Evolutionary conservation across 768 basidiomycete genomes (phyloP).

Genomic region (Pisolithus orientalis): DNA sequence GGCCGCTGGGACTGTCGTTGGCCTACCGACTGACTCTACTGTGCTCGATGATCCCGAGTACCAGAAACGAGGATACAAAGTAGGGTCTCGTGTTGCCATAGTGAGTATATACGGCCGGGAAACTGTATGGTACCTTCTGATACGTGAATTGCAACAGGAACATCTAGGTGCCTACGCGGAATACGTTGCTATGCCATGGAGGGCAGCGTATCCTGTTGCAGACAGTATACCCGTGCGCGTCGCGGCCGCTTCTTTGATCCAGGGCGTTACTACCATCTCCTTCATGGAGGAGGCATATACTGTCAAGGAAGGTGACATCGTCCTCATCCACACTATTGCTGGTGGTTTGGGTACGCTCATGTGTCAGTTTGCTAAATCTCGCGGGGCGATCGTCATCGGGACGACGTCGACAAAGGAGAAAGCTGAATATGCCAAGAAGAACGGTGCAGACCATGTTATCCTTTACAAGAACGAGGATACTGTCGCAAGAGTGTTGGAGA

Average conservation of each 20-base stretch:
- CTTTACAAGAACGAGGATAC: constrained; percentile 73
- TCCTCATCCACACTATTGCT: constrained; percentile 87
- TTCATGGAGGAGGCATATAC: constrained; percentile 83
- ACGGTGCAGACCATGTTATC: constrained; percentile 86
- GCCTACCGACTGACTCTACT: constrained; percentile 59
- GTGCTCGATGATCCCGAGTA: constrained; percentile 57
- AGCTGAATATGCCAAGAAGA: constrained; percentile 65
- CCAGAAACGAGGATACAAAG: constrained; percentile 55
- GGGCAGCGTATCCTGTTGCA: constrained; percentile 60
- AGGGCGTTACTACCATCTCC: constrained; percentile 72
- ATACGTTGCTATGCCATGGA: constrained; percentile 64
- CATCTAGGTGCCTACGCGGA: constrained; percentile 55
- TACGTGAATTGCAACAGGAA: constrained; percentile 29
- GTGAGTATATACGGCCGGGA: constrained; percentile 35
- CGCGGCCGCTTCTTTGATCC: constrained; percentile 64
- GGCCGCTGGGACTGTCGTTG: constrained; percentile 67
- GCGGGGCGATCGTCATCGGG: constrained; percentile 88
- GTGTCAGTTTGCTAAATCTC: constrained; percentile 59
- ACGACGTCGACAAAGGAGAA: constrained; percentile 86
- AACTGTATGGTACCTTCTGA: not conserved
- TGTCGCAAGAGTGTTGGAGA: constrained; percentile 62
- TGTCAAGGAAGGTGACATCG: constrained; percentile 71
- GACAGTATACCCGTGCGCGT: constrained; percentile 47
- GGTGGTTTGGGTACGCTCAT: constrained; percentile 78
- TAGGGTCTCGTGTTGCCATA: constrained; percentile 70